Base-by-base conservation (phyloP, 495 filamentous ascomycete genomes). In the Talaromyces proteolyticus region DNA sequence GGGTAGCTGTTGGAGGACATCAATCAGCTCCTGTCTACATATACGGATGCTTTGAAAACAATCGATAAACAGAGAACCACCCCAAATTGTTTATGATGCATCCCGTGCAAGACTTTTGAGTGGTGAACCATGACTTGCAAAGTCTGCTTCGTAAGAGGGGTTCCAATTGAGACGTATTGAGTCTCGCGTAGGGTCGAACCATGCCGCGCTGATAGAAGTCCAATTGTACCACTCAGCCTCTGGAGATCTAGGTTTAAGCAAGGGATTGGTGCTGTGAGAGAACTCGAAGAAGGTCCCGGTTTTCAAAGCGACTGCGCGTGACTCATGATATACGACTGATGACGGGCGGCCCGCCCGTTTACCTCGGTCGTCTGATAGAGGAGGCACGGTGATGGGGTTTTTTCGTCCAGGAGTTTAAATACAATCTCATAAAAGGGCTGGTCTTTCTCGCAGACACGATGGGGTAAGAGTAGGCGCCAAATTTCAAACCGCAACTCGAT, bases 251-350 rank as follows among this genome's bases (percentile, higher is more conserved):
- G 38, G 18, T 8, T 4, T 34, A 4, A 34, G 2, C 1, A 29
- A 34, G 26, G 16, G 1, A 12, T 12, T 3, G 16, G 25, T 36
- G 23, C n/a, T 5, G 42, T 21, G 17, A 24, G 19, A 44, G 8
- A 45, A 4, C 17, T 17, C 16, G 17, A 34, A 37, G 25, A 29
- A 47, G 7, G n/a, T 11, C 19, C 44, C 44, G n/a, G 24, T 37
- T 11, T 47, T 21, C 19, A 36, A 36, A 20, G 44, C 44, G 19
- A 47, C 25, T 36, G 23, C 26, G 16, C 25, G 44, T 36, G 44
- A 47, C 44, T 47, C 44, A 26, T 20, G 26, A 47, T 26, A 47
- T 47, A 47, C 44, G 44, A 47, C 24, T 34, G 25, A 47, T 38
- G 25, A 47, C 44, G 36, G 44, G 44, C 25, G 44, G 26, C 25